phyloP scores from a whole-genome alignment of 768 basidiomycete species.

The Tricholoma matsutake region DNA sequence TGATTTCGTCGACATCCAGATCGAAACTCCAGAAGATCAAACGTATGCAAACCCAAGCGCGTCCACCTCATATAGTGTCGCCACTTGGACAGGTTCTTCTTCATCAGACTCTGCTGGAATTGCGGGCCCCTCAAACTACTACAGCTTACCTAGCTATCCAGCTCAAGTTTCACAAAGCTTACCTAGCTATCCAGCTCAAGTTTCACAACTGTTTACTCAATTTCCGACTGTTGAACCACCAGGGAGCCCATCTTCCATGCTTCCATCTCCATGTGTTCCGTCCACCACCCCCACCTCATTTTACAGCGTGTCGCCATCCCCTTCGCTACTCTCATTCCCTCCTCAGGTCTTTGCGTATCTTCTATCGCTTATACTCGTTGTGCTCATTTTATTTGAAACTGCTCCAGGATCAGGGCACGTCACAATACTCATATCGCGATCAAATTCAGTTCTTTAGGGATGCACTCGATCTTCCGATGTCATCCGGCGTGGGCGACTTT shows the following conservation, averaged over 20 bases:
- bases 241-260: not conserved
- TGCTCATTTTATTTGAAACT: not conserved
- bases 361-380: not conserved
- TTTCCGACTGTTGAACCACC: not conserved
- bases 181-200: not conserved
- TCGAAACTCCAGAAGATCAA: not conserved
- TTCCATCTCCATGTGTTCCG: not conserved
- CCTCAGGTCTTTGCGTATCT: slow-evolving; percentile 2
- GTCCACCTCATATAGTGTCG: slow-evolving; percentile 4
- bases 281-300: not conserved
- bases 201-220: not conserved
- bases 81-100: slow-evolving; percentile 2
- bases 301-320: not conserved
- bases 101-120: not conserved
- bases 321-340: not conserved
- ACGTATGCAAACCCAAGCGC: not conserved
- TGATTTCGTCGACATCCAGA: not conserved
- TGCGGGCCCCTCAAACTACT: slow-evolving; percentile 5
- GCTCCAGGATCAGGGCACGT: slow-evolving; percentile 16
- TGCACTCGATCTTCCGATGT: slow-evolving; percentile 34
- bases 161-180: not conserved
- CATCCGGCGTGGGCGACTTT: slow-evolving; percentile 42
- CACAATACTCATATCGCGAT: slow-evolving; percentile 39
- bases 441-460: slow-evolving; percentile 44
- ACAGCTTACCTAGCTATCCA: slow-evolving; percentile 1